Base-by-base conservation (phyloP, 2,329 filamentous ascomycete species). In the Lasiodiplodia hormozganensis region DNA sequence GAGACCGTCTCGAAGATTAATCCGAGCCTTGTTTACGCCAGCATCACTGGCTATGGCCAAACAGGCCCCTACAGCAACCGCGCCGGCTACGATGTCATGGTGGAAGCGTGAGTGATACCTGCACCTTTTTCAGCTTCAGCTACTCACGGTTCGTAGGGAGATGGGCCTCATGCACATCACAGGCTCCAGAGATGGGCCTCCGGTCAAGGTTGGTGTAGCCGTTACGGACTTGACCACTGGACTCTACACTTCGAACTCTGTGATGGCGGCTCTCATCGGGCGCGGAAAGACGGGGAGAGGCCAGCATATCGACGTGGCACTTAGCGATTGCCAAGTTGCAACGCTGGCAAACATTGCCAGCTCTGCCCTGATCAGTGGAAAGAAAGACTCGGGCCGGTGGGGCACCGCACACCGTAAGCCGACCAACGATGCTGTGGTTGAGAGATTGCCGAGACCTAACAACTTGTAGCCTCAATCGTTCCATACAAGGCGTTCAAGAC, bases 101-200 rank as follows among this genome's bases (percentile, higher is more conserved):
- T 99, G 12, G 96, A 99, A 83, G 96, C 96, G 69, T 84, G 73
- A 69, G 81, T 77, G 7, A 40, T 54, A 2, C 23, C 68, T 31
- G 25, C 10, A 2, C 67, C 11, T 5, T 23, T 23, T 14, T 23
- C 3, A 49, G 5, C 2, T 25, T 62, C 25, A 31, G 18, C n/a
- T 12, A 52, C 71, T 77, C 51, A 77, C 67, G 65, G 16, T 58
- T 16, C 3, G 14, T 67, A 84, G 82, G 12, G 96, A 98, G 78
- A 94, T 99, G 82, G 96, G 96, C 0, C 83, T 99, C 68, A 99
- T 99, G 96, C 96, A 99, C 81, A 98, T 99, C 74, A 99, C 96
- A 0, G 96, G 96, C 38, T 87, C 88, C 70, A 87, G 94, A 68
- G 92, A 97, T 74, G 94, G 95, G 0, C 91, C 94, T 1, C 96